Percentiles rank a stretch among this genome's conserved stretches.
Evolutionary conservation across 805 yeast genomes (phyloP).

Genomic region (Schwanniomyces pseudopolymorphus): DNA sequence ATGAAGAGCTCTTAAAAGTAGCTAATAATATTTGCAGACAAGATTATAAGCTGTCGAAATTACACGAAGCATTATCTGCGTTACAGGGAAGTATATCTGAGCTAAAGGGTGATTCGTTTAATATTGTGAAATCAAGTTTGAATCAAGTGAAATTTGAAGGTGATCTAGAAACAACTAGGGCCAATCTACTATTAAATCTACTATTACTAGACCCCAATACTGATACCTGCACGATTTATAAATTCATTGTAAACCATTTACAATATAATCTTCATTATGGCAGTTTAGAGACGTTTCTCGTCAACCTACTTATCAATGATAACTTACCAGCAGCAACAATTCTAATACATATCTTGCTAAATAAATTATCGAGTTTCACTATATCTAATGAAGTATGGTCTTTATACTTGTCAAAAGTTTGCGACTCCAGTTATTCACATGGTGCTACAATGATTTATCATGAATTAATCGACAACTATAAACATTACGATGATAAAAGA

Average conservation of each 20-base stretch:
- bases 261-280: conserved; percentile 7
- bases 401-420: conserved; percentile 20
- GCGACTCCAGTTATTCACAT: conserved; percentile 21
- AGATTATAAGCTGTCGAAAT: not conserved
- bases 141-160: not conserved
- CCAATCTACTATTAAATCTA: not conserved
- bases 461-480: conserved; percentile 29
- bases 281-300: conserved; percentile 22
- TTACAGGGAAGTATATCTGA: not conserved
- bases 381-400: conserved; percentile 39
- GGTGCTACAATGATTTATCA: conserved; percentile 38
- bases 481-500: conserved; percentile 11
- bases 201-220: not conserved
- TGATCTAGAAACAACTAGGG: not conserved
- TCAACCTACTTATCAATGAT: conserved; percentile 15
- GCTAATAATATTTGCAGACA: not conserved
- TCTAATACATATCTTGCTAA: conserved; percentile 25
- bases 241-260: conserved; percentile 9
- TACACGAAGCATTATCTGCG: not conserved
- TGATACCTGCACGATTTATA: conserved; percentile 4
- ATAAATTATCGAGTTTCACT: conserved; percentile 10
- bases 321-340: conserved; percentile 24
- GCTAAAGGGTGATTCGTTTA: not conserved
- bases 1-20: not conserved
- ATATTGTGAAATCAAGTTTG: not conserved